phyloP scores from a whole-genome alignment of 2,329 filamentous ascomycete genomes.

The Microdochium nivale region DNA sequence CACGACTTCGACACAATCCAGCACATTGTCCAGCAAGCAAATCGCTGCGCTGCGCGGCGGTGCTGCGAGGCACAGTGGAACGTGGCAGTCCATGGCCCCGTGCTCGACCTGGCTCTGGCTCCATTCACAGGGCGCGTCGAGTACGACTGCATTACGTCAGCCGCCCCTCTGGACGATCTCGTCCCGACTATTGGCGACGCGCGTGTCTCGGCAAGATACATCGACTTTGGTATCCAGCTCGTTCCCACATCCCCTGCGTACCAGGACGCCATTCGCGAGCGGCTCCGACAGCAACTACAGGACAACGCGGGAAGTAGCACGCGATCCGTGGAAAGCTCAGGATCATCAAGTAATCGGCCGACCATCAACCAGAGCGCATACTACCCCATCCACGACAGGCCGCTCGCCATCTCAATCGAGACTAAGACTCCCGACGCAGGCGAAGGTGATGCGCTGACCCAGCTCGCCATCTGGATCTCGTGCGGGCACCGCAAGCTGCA shows the following conservation, averaged over 20 bases:
- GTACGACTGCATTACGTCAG: neutral
- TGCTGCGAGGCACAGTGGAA: neutral
- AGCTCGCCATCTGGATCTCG: neutral
- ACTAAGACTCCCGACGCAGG: neutral
- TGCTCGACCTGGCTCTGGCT: neutral
- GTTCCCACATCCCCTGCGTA: neutral
- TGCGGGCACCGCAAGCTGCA: neutral
- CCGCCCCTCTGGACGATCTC: neutral
- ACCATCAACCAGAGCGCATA: neutral
- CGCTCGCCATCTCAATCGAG: neutral
- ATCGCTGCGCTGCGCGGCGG: neutral
- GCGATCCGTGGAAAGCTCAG: neutral
- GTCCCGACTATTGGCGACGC: neutral
- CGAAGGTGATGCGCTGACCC: neutral
- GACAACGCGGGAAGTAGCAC: neutral
- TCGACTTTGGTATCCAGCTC: neutral
- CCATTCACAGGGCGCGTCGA: neutral
- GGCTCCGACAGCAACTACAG: neutral
- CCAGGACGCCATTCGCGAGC: neutral
- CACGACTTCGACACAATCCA: neutral
- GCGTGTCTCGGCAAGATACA: neutral
- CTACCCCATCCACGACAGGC: neutral
- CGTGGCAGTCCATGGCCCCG: neutral
- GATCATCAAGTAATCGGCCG: neutral
- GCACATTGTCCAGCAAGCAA: neutral